phyloP scores from a whole-genome alignment of 331 rosid species.

The Pyrus hybrid region DNA sequence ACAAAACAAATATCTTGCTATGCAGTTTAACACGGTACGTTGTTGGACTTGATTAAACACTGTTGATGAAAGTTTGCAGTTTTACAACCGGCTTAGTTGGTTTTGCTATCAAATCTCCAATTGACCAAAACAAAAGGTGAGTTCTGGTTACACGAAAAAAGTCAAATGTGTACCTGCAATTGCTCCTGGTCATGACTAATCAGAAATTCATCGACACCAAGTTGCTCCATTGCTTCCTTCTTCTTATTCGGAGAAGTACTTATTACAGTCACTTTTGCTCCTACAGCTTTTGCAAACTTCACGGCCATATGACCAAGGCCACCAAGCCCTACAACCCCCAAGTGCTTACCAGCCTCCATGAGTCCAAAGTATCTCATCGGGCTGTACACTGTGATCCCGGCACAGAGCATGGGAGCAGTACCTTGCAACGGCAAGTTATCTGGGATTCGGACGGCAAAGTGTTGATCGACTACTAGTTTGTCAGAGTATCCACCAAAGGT shows the following conservation, averaged over 20 bases:
- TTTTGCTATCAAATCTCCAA: too few species aligned
- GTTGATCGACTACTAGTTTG: slow-evolving; percentile 16
- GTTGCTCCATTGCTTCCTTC: slow-evolving; percentile 17
- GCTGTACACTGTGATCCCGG: slow-evolving; percentile 53
- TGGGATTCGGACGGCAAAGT: slow-evolving; percentile 5
- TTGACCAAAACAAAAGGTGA: too few species aligned
- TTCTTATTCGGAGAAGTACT: slow-evolving; percentile 23
- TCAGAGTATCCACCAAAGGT: slow-evolving; percentile 31
- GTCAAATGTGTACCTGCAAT: slow-evolving; percentile 12
- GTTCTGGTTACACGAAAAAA: too few species aligned
- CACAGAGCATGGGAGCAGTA: slow-evolving; percentile 26
- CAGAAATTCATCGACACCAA: slow-evolving; percentile 22
- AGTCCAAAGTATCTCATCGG: slow-evolving; percentile 30
- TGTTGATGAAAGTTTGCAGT: too few species aligned
- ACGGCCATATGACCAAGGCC: slow-evolving; percentile 31
- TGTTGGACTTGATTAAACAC: background rate
- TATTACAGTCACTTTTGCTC: slow-evolving; percentile 21
- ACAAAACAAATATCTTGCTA: background rate
- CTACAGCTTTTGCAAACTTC: slow-evolving; percentile 27
- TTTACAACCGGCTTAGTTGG: too few species aligned
- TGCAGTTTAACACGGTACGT: background rate
- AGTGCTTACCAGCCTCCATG: slow-evolving; percentile 1
- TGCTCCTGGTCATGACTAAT: slow-evolving; percentile 12
- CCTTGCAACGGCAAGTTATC: background rate
- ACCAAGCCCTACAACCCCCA: slow-evolving; percentile 27